Conservation (phyloP, 768 basidiomycete species). For the Lenzites betulinus region DNA sequence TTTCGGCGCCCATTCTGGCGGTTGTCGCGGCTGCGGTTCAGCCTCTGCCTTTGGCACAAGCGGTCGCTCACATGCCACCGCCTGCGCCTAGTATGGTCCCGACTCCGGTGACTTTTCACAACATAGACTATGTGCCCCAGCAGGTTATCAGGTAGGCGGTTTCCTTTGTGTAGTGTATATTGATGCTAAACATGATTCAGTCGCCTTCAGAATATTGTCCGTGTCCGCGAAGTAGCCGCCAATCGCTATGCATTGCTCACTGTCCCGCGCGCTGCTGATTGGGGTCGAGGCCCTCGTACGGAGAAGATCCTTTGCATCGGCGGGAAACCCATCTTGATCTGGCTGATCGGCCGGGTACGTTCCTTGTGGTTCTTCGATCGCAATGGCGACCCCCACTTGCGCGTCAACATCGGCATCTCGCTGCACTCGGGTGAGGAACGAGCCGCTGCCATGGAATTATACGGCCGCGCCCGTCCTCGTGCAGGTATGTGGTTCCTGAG, state of each 20-base stretch:
- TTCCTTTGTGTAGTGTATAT: too few species aligned
- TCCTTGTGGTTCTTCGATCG: background rate
- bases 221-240: background rate
- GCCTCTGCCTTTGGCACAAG: too few species aligned
- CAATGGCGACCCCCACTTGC: background rate
- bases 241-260: background rate
- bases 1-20: too few species aligned
- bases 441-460: background rate
- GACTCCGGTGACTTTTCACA: too few species aligned
- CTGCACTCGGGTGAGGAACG: background rate
- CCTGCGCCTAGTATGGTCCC: too few species aligned
- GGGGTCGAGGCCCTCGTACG: background rate
- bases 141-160: too few species aligned
- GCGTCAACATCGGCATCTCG: background rate
- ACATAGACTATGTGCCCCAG: too few species aligned
- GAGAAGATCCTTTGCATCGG: background rate
- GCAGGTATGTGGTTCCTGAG: background rate
- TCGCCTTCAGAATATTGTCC: background rate
- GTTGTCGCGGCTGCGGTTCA: too few species aligned
- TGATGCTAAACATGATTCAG: too few species aligned
- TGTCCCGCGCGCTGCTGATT: background rate
- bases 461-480: background rate
- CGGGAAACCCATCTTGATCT: background rate
- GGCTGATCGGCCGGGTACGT: background rate
- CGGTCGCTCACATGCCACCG: too few species aligned